These are phyloP conservation scores for Chlorokybus atmophyticus DNA, from an alignment of 139 green algal species.

Conservation along the genomic window DNA sequence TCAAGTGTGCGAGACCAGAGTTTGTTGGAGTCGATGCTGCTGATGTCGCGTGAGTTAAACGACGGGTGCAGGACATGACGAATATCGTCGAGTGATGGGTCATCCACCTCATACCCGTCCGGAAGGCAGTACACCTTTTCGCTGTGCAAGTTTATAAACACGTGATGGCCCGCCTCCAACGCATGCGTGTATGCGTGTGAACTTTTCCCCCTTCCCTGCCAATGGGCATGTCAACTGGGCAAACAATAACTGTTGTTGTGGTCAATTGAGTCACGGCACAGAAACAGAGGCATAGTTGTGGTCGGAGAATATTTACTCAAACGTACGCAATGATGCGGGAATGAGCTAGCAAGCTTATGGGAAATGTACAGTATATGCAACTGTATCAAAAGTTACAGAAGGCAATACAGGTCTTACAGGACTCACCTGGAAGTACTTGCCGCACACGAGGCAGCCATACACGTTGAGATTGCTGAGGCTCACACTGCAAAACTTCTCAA, in stretches of 20 bases:
- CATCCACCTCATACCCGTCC: slow-evolving; percentile 86
- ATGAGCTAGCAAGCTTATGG: too few relatives aligned
- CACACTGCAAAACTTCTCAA: slow-evolving; percentile 96
- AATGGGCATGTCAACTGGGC: too few relatives aligned
- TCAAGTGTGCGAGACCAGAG: slow-evolving; percentile 81
- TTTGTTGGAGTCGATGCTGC: slow-evolving; percentile 35
- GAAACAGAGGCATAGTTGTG: too few relatives aligned
- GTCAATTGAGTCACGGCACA: too few relatives aligned
- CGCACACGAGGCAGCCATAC: slow-evolving; percentile 95
- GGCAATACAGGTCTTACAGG: too few relatives aligned
- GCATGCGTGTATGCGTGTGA: slow-evolving; percentile 89
- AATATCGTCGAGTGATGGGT: slow-evolving; percentile 85
- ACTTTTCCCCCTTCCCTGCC: slow-evolving; percentile 61
- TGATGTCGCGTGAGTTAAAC: slow-evolving; percentile 16
- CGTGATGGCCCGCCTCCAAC: slow-evolving; percentile 79
- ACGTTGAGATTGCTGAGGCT: slow-evolving; percentile 81
- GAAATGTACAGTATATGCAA: too few relatives aligned
- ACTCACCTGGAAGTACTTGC: slow-evolving; percentile 98
- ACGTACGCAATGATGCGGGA: too few relatives aligned
- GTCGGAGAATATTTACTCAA: too few relatives aligned
- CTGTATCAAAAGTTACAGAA: too few relatives aligned
- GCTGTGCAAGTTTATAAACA: slow-evolving; percentile 91
- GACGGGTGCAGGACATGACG: slow-evolving; percentile 67
- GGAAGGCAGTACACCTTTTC: slow-evolving; percentile 87
- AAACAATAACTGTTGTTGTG: too few relatives aligned